These are phyloP conservation scores for Astrothelium subdiscretum DNA, from an alignment of 495 filamentous ascomycete genomes.

Conservation along the genomic window DNA sequence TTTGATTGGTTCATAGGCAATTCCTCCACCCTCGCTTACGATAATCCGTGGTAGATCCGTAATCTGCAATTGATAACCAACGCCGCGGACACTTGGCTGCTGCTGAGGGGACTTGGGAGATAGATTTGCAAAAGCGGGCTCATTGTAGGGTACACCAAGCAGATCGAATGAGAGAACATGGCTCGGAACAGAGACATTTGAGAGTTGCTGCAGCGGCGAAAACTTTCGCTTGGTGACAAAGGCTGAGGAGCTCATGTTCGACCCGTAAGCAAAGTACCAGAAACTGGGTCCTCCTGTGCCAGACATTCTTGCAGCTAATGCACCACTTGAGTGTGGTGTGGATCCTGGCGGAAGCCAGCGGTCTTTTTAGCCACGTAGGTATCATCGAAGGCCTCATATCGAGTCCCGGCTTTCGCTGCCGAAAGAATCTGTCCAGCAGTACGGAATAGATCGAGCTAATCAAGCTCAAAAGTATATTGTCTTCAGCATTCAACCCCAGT, in stretches of 20 bases:
- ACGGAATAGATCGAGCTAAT: too few relatives aligned
- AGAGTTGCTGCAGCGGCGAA: not conserved
- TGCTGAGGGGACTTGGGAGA: not conserved
- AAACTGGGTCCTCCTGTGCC: too few relatives aligned
- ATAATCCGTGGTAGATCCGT: not conserved
- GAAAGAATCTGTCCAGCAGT: too few relatives aligned
- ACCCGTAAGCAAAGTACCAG: constrained; percentile 13
- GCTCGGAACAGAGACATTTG: constrained; percentile 1
- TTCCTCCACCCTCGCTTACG: constrained; percentile 8
- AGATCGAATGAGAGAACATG: constrained; percentile 8
- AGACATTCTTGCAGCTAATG: too few relatives aligned
- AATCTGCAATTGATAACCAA: not conserved
- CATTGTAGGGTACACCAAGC: constrained; percentile 6
- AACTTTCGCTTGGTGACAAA: constrained; percentile 2
- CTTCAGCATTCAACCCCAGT: too few relatives aligned
- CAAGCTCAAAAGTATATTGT: too few relatives aligned
- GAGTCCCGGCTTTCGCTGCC: too few relatives aligned
- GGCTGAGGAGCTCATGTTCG: constrained; percentile 7
- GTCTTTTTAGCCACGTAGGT: too few relatives aligned
- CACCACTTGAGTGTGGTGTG: not conserved
- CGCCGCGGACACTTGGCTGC: constrained; percentile 2
- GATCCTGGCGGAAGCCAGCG: too few relatives aligned
- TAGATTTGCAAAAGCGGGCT: constrained; percentile 9
- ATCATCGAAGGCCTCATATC: too few relatives aligned
- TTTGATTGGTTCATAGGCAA: not conserved